Evolutionary conservation across 2,329 filamentous ascomycete species (phyloP).

Genomic region (Nectriaceae sp.): DNA sequence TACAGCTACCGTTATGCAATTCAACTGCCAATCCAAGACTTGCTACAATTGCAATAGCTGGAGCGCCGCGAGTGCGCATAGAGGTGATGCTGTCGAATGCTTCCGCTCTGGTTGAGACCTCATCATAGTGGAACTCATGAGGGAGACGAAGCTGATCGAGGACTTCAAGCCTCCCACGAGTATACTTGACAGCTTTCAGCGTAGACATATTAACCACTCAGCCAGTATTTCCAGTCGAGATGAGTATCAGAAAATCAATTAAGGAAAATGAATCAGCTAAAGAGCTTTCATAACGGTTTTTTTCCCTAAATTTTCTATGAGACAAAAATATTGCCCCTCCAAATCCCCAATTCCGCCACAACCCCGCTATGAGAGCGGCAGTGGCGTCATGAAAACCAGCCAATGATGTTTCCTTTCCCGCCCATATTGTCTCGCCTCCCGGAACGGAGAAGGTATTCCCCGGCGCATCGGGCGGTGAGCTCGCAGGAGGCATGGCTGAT

Average conservation of each 20-base stretch:
- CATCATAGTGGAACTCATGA: constrained; percentile 77
- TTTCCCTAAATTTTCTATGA: not conserved
- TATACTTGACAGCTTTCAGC: constrained; percentile 78
- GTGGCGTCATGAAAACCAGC: constrained; percentile 25
- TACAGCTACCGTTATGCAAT: constrained; percentile 56
- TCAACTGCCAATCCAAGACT: constrained; percentile 87
- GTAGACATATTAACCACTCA: constrained; percentile 57
- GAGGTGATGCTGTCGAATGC: constrained; percentile 81
- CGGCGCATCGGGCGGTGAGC: constrained; percentile 26
- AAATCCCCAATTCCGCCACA: constrained; percentile 31
- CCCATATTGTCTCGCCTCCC: no score
- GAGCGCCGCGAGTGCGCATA: constrained; percentile 79
- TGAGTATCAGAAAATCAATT: not conserved
- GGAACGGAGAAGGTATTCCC: constrained; percentile 27
- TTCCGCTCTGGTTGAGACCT: constrained; percentile 68
- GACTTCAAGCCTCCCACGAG: constrained; percentile 70
- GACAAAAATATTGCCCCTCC: constrained; percentile 29
- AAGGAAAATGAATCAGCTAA: constrained; percentile 1
- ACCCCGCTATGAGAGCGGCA: constrained; percentile 28
- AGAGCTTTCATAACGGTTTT: not conserved
- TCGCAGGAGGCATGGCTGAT: constrained; percentile 16
- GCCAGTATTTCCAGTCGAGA: no score
- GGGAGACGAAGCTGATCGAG: constrained; percentile 83
- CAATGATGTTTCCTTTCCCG: no score
- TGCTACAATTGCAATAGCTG: constrained; percentile 97